Conservation (phyloP, 257 asterid genomes). For the Eustoma russellianum region DNA sequence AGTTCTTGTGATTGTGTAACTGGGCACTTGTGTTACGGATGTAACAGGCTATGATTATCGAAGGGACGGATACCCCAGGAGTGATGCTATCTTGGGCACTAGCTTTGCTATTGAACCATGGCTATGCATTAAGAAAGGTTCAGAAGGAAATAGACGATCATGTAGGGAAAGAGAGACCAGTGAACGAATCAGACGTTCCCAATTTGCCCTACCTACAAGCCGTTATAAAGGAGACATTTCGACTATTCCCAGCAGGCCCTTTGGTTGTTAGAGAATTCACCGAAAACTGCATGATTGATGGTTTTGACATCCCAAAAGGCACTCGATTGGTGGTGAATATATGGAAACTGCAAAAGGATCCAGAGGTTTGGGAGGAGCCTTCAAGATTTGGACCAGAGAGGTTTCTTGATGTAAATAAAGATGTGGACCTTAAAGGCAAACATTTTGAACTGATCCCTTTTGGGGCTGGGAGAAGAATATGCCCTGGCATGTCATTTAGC, state of each 20-base stretch:
- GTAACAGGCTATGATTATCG: not conserved
- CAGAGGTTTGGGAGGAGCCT: not conserved
- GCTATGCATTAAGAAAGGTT: not conserved
- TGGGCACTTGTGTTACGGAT: no score
- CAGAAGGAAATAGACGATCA: not conserved
- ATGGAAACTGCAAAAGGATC: slow-evolving; percentile 1
- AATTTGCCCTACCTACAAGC: slow-evolving; percentile 6
- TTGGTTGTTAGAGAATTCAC: not conserved
- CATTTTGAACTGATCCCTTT: slow-evolving; percentile 7
- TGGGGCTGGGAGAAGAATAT: slow-evolving; percentile 10
- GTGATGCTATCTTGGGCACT: slow-evolving; percentile 4
- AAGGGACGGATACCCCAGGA: not conserved
- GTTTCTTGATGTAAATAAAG: no score
- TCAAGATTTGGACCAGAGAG: slow-evolving; percentile 2
- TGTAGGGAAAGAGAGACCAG: not conserved
- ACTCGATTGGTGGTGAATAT: not conserved
- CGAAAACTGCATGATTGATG: not conserved
- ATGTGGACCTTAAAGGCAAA: not conserved
- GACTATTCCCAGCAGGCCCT: slow-evolving; percentile 7
- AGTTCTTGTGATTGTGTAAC: no score
- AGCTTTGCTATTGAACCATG: not conserved
- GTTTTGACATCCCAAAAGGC: not conserved
- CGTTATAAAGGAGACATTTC: slow-evolving; percentile 3
- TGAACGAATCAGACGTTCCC: slow-evolving; percentile 6
- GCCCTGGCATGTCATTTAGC: slow-evolving; percentile 1